Percentiles rank a stretch among this genome's conserved stretches.
Evolutionary conservation across 805 yeast species (phyloP).

Genomic region (Myxozyma kluyveri): DNA sequence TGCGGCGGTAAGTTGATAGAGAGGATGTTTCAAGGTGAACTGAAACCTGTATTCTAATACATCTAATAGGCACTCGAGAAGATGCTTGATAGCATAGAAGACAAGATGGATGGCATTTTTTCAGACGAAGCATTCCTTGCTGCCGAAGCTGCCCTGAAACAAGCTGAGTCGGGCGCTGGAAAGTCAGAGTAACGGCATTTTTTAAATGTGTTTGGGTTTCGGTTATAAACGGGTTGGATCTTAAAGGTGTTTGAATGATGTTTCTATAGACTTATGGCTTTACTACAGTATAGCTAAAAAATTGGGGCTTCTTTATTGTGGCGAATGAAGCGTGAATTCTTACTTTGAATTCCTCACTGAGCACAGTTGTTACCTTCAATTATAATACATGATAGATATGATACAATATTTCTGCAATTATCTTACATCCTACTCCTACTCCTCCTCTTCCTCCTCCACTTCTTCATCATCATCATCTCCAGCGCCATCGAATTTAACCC

Average conservation of each 20-base stretch:
- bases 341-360: no score
- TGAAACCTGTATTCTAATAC: no score
- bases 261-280: no score
- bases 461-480: constrained; percentile 5
- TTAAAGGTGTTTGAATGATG: neutral
- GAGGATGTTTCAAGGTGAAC: no score
- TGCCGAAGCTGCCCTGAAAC: constrained; percentile 25
- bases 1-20: constrained; percentile 24
- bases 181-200: neutral
- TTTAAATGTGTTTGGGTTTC: neutral
- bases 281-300: neutral
- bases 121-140: constrained; percentile 24
- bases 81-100: constrained; percentile 28
- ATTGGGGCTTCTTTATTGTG: neutral
- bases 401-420: neutral
- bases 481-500: constrained; percentile 12
- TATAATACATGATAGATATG: neutral
- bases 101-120: constrained; percentile 24
- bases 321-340: no score
- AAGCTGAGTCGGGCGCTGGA: neutral
- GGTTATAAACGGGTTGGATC: neutral
- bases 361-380: no score
- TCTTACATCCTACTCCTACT: neutral
- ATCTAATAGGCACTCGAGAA: constrained; percentile 21
- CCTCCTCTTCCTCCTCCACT: constrained; percentile 3